Evolutionary conservation across 2,329 filamentous ascomycete species (phyloP), one percentile per base, ranked within the genome.

Genomic region (Ceratocystiopsis brevicomis): DNA sequence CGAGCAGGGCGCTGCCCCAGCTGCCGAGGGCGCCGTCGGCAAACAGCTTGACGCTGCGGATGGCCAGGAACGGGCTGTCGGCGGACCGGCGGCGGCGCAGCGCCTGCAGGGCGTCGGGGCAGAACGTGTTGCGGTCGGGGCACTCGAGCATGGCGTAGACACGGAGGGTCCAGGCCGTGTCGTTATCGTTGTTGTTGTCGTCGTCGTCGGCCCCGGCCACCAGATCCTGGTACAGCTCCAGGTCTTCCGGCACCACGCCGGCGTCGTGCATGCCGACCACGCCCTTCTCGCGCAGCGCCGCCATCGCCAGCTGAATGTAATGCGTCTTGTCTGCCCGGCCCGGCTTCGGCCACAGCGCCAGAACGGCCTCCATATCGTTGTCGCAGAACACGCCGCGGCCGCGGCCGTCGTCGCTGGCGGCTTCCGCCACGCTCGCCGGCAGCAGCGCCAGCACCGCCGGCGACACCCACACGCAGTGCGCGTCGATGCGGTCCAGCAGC

Each of bases 91-190:
- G 38, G 11, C 42, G 44, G 25, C 25, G 25, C 33, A 70, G 57
- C 45, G 58, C 63, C 39, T 60, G 55, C 12, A 69, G 67, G 15
- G 66, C 60, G 1, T 65, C 58, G 0, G 68, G 66, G 46, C 78
- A 82, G 51, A 74, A 76, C 0, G 70, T 71, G 52, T 82, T 82
- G 17, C 75, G 65, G 53, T 68, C 65, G 3, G 65, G 59, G 49
- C 78, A 82, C 54, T 81, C 77, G 4, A 76, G 53, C 78, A 83
- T 83, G 40, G 73, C 69, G 48, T 81, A 77, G 0, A 82, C 70
- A 34, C 78, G 64, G 8, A 81, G 57, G 8, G 65, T 74, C 68
- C 76, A 75, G 44, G 71, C 67, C 1, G 68, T 58, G 13, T 53
- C 58, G 8, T 71, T 67, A 1, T 68, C 59, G 12, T 52, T 57